Conservation (phyloP, 768 basidiomycete genomes). For the Sutorius australiensis region DNA sequence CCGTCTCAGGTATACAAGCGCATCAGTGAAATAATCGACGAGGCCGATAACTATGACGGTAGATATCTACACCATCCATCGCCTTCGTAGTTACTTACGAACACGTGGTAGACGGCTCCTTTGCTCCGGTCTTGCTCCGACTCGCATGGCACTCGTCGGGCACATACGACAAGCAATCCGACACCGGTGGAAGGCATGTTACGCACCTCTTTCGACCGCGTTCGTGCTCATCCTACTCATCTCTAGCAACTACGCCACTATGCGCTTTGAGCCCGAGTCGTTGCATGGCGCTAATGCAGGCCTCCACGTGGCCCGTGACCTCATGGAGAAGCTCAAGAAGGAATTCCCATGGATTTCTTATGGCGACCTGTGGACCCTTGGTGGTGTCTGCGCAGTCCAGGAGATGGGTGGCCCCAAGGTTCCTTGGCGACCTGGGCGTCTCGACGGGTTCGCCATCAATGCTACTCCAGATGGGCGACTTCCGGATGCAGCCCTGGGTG, state of each 20-base stretch:
- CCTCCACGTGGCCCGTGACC: slow-evolving; percentile 69
- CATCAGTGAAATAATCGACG: slow-evolving; percentile 74
- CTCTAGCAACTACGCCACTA: slow-evolving; percentile 92
- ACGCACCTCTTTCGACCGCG: neutral
- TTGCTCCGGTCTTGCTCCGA: slow-evolving; percentile 81
- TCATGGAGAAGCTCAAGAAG: slow-evolving; percentile 84
- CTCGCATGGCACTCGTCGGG: slow-evolving; percentile 95
- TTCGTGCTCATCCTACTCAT: slow-evolving; percentile 6
- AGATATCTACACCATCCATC: slow-evolving; percentile 11
- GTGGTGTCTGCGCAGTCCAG: slow-evolving; percentile 85
- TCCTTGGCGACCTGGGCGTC: slow-evolving; percentile 90
- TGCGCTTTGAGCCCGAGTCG: slow-evolving; percentile 93
- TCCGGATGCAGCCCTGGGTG: slow-evolving; percentile 80
- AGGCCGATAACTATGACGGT: slow-evolving; percentile 80
- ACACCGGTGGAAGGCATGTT: slow-evolving; percentile 74
- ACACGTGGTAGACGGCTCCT: slow-evolving; percentile 67
- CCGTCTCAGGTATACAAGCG: slow-evolving; percentile 77
- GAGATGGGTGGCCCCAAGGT: slow-evolving; percentile 92
- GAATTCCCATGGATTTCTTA: slow-evolving; percentile 94
- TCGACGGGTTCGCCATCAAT: slow-evolving; percentile 76
- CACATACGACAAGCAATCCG: slow-evolving; percentile 79
- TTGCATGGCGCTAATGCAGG: slow-evolving; percentile 83
- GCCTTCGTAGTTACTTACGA: neutral
- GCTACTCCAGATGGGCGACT: slow-evolving; percentile 86
- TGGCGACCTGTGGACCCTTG: slow-evolving; percentile 96